These are phyloP conservation scores for Arachis stenosperma DNA, from an alignment of 306 rosid species.

Conservation along the genomic window DNA sequence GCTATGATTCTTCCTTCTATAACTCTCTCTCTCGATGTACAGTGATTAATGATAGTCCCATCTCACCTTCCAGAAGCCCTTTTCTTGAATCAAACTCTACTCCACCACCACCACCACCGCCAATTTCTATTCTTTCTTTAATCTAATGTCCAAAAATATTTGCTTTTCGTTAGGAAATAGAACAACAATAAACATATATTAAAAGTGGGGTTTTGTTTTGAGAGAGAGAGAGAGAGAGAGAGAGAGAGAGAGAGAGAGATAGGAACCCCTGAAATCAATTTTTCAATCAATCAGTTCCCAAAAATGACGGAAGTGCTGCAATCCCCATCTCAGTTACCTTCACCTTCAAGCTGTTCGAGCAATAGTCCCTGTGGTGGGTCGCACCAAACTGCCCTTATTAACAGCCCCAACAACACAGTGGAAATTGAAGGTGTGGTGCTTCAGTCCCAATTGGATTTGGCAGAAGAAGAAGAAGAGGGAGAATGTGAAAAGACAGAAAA, in stretches of 20 bases:
- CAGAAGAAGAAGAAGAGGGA: conserved; percentile 37
- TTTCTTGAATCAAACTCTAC: conserved; percentile 86
- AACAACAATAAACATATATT: background rate
- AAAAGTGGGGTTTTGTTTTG: conserved; percentile 2
- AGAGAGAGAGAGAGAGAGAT: too few relatives aligned
- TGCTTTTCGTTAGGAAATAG: conserved; percentile 32
- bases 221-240: background rate
- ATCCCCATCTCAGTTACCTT: conserved; percentile 92
- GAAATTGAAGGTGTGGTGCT: conserved; percentile 35
- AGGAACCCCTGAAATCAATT: too few relatives aligned
- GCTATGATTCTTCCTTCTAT: conserved; percentile 36
- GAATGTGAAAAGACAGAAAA: conserved; percentile 58
- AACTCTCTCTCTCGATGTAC: conserved; percentile 13
- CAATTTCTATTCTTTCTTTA: background rate
- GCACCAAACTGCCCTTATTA: conserved; percentile 60
- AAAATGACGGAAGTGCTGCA: conserved; percentile 83
- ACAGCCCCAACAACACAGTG: conserved; percentile 48
- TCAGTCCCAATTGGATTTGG: conserved; percentile 49
- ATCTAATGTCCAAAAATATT: conserved; percentile 37
- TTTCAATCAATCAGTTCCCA: background rate
- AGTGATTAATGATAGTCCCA: conserved; percentile 64
- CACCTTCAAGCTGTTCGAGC: conserved; percentile 77
- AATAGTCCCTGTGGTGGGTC: conserved; percentile 51
- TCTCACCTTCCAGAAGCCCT: conserved; percentile 60
- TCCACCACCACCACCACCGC: conserved; percentile 27